Evolutionary conservation across 2,329 filamentous ascomycete species (phyloP), one percentile per base, ranked within the genome.

Genomic region (Hymenoscyphus occultus): DNA sequence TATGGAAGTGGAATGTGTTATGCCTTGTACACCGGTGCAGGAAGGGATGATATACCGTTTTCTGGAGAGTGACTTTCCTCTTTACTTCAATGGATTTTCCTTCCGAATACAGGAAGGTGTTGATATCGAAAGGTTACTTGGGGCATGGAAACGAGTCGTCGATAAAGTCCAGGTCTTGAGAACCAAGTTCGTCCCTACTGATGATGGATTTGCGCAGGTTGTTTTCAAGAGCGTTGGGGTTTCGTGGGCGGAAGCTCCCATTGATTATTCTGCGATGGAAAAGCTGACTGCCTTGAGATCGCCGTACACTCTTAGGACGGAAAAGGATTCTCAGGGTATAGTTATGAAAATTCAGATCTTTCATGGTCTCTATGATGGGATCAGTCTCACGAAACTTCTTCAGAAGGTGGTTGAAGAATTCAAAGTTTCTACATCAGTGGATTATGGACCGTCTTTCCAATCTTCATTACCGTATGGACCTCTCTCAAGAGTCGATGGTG

Each of bases 281-380:
- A 75, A 75, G 61, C 59, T 39, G 1, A 35, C 40, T 2, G 70
- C 74, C n/a, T 57, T 76, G 14, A 71, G 65, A 58, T 66, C 9
- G 2, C 74, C 75, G 5, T 74, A 69, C 60, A 65, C 32, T 13
- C 62, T 76, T 42, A 56, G 31, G 1, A 22, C 74, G 7, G 35
- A 60, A 28, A 45, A 63, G 9, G 39, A 42, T 19, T 7, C 32
- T 1, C 28, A 12, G 1, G 56, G 28, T 5, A 45, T 39, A 7
- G 56, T 81, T 0, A 76, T 96, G 39, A 77, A 82, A 2, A 72
- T 96, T 2, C 84, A 90, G 57, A 87, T 96, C 0, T 96, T 97
- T 77, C 93, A 97, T 74, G 92, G 85, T 0, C 76, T 97, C 0
- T 97, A 97, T 71, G 93, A 97, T 76, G 93, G 92, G 1, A 89